Conservation (phyloP, 768 basidiomycete genomes). For the Mycena indigotica region DNA sequence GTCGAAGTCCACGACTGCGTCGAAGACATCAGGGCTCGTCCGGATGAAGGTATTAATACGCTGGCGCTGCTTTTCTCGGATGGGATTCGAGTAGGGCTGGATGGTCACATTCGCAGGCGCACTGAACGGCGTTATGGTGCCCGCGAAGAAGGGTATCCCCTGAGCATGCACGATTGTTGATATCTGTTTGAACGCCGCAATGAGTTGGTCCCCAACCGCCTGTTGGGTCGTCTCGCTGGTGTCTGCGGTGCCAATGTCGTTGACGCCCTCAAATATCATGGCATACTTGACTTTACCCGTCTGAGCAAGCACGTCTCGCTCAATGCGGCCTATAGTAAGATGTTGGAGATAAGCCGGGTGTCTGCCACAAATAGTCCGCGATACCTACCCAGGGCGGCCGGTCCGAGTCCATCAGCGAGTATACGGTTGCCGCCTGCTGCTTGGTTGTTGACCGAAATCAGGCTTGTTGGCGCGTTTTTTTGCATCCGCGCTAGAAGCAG, state of each 20-base stretch:
- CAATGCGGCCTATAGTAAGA: slow-evolving; percentile 53
- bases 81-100: slow-evolving; percentile 41
- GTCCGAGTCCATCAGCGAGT: slow-evolving; percentile 51
- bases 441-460: slow-evolving; percentile 50
- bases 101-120: slow-evolving; percentile 32
- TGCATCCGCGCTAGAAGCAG: slow-evolving; percentile 46
- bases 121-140: slow-evolving; percentile 55
- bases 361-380: no score
- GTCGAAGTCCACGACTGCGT: slow-evolving; percentile 52
- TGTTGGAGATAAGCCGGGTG: no score
- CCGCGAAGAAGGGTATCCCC: slow-evolving; percentile 48
- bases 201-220: slow-evolving; percentile 41
- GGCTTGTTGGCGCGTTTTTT: slow-evolving; percentile 30
- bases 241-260: slow-evolving; percentile 50
- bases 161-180: slow-evolving; percentile 42
- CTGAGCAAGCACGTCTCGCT: slow-evolving; percentile 53
- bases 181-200: slow-evolving; percentile 50
- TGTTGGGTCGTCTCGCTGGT: slow-evolving; percentile 38
- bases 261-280: slow-evolving; percentile 57
- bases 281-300: slow-evolving; percentile 43
- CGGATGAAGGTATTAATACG: slow-evolving; percentile 47
- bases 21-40: slow-evolving; percentile 44
- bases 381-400: slow-evolving; percentile 46
- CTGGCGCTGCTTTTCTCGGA: slow-evolving; percentile 44
- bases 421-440: slow-evolving; percentile 57